Base-by-base conservation (phyloP, 1,139 yeast species). In the Candida sanyaensis region DNA sequence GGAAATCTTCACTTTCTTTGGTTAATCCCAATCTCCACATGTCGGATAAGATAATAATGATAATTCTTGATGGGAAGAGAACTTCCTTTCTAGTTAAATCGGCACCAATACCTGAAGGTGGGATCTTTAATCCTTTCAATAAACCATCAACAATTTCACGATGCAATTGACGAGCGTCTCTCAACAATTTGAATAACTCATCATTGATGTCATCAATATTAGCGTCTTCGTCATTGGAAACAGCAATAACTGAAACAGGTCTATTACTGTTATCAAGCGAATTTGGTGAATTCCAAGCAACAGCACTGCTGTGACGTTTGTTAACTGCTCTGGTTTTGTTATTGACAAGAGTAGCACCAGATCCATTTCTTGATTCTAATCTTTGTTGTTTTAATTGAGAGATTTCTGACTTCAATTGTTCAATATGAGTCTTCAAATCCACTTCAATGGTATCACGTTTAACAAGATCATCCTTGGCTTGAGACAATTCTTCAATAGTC, bases 11-110 rank as follows among this genome's bases (percentile, higher is more conserved):
- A 61, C 95, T 84, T 67, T 92, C 97, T 58, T 88, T 86, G 34
- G 97, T 91, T 60, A 91, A 80, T 2, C 99, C 98, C 50, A 92
- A 77, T 69, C 98, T 83, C 99, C 99, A 93, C 99, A 93, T 91
- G 67, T 95, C 99, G 60, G 96, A 86, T 53, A 93, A 78, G 40
- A 93, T 87, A 55, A 95, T 87, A 58, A 93, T 92, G 59, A 93
- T 86, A 53, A 93, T 89, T 73, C 97, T 86, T 2, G 98, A 96
- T 38, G 99, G 99, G 84, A 91, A 93, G 47, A 93, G 77, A 33
- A 93, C 96, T 66, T 95, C 99, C 65, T 92, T 90, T 61, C 91
- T 80, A 12, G 95, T 84, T 55, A 90, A 77, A 62, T 87, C 91
- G 41, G 89, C 85, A 45, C 91, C 89, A 56, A 88, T 88, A 49